Evolutionary conservation across 2,329 filamentous ascomycete species (phyloP).

Genomic region (Hysterium pulicare): DNA sequence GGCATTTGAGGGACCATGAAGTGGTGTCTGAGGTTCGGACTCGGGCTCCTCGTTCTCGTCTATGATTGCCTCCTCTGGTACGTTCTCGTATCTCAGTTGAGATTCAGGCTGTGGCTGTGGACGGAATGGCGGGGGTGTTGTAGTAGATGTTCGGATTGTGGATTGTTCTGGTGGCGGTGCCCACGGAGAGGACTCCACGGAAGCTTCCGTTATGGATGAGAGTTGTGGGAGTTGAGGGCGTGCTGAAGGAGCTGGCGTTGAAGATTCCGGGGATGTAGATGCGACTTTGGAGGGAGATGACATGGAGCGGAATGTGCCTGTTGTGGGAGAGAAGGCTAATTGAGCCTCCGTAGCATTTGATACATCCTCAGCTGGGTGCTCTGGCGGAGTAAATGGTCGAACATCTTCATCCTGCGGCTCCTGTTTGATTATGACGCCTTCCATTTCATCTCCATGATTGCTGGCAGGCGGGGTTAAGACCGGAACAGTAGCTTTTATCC

Average conservation of each 20-base stretch:
- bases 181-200: constrained; percentile 19
- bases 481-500: constrained; percentile 44
- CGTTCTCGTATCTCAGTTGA: constrained; percentile 19
- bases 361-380: not conserved
- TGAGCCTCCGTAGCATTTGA: not conserved
- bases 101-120: constrained; percentile 5
- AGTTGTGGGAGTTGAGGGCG: constrained; percentile 14
- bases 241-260: constrained; percentile 10
- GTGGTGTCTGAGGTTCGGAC: constrained; percentile 17
- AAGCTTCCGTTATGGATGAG: constrained; percentile 16
- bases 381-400: constrained; percentile 20
- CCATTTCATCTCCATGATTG: constrained; percentile 49
- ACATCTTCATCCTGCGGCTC: constrained; percentile 18
- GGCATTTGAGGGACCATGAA: constrained; percentile 20
- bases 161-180: constrained; percentile 19
- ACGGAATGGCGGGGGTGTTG: constrained; percentile 10
- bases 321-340: constrained; percentile 35
- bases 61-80: constrained; percentile 31
- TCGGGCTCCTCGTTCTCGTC: constrained; percentile 30
- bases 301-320: constrained; percentile 36
- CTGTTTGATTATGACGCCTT: constrained; percentile 17
- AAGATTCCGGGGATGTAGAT: constrained; percentile 14
- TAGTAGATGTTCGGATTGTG: constrained; percentile 8
- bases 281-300: constrained; percentile 26
- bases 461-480: constrained; percentile 62